phyloP scores from a whole-genome alignment of 2,329 filamentous ascomycete species.

The Elsinoe batatas region DNA sequence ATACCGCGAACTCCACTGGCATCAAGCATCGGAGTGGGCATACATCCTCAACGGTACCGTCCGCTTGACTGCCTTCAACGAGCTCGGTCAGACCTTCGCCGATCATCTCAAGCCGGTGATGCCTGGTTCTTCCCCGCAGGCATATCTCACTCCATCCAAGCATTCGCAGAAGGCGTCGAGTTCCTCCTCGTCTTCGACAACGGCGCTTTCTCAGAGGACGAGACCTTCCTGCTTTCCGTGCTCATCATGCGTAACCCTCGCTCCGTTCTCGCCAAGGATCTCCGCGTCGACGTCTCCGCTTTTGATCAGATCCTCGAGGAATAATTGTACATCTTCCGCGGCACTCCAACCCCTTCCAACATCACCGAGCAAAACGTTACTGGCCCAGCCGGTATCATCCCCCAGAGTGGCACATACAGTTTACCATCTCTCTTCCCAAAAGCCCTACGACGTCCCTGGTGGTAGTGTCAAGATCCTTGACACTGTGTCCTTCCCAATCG shows the following conservation, averaged over 20 bases:
- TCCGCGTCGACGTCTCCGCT: constrained; percentile 29
- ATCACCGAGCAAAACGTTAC: constrained; percentile 38
- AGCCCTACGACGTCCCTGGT: constrained; percentile 43
- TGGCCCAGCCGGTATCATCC: constrained; percentile 27
- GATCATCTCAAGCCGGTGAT: constrained; percentile 35
- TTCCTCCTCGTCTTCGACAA: constrained; percentile 53
- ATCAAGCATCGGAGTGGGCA: constrained; percentile 25
- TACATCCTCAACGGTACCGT: constrained; percentile 25
- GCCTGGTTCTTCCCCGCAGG: constrained; percentile 46
- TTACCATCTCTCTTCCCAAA: constrained; percentile 39
- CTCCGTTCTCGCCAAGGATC: constrained; percentile 34
- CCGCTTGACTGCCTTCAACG: constrained; percentile 24
- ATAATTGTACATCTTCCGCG: constrained; percentile 36
- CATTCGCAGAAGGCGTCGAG: constrained; percentile 45
- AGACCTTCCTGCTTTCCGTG: constrained; percentile 49
- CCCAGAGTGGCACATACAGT: constrained; percentile 26
- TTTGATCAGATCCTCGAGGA: constrained; percentile 31
- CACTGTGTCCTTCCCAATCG: constrained; percentile 47
- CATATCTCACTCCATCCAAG: constrained; percentile 29
- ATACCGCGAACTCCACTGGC: constrained; percentile 26
- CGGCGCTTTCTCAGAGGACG: constrained; percentile 49
- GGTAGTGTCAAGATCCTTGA: constrained; percentile 53
- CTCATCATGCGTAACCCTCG: constrained; percentile 38
- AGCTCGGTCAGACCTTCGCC: constrained; percentile 25
- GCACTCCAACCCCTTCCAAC: constrained; percentile 29